Evolutionary conservation across 2,329 filamentous ascomycete genomes (phyloP).

Genomic region (Penicillium sp.): DNA sequence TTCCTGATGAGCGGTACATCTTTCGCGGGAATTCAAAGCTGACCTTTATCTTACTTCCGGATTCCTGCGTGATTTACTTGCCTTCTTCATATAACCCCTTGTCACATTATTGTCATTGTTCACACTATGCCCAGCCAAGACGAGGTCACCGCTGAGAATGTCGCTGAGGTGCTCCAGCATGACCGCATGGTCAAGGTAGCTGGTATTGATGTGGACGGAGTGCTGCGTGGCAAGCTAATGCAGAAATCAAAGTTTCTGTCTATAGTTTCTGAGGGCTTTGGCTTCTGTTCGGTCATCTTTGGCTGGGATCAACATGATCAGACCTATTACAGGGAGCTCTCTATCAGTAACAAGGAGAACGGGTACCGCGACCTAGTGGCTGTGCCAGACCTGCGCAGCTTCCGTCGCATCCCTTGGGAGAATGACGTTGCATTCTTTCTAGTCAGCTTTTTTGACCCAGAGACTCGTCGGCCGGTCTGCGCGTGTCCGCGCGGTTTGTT

Average conservation of each 20-base stretch:
- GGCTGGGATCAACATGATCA: slow-evolving; percentile 97
- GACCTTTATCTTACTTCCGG: neutral
- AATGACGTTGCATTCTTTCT: slow-evolving; percentile 81
- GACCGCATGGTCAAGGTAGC: slow-evolving; percentile 84
- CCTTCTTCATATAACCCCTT: neutral
- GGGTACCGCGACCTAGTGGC: slow-evolving; percentile 85
- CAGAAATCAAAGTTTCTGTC: slow-evolving; percentile 91
- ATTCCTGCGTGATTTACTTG: neutral
- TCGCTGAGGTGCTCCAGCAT: slow-evolving; percentile 65
- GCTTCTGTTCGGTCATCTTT: slow-evolving; percentile 92
- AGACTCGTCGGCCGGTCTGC: slow-evolving; percentile 68
- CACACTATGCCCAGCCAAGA: slow-evolving; percentile 11
- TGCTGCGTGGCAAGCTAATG: slow-evolving; percentile 84
- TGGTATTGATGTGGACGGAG: slow-evolving; percentile 82
- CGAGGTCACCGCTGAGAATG: slow-evolving; percentile 57
- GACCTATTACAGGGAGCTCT: slow-evolving; percentile 82
- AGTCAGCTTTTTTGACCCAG: slow-evolving; percentile 79
- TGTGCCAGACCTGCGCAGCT: slow-evolving; percentile 73
- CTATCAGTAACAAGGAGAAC: slow-evolving; percentile 86
- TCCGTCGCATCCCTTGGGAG: slow-evolving; percentile 88
- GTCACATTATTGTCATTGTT: neutral
- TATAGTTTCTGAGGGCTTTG: slow-evolving; percentile 76
- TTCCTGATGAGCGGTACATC: neutral
- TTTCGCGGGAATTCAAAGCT: neutral
- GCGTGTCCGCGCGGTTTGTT: slow-evolving; percentile 79